Percentiles rank a stretch among this genome's conserved stretches.
Evolutionary conservation across 129 eudicot genomes (phyloP).

Genomic region (Artemisia annua): DNA sequence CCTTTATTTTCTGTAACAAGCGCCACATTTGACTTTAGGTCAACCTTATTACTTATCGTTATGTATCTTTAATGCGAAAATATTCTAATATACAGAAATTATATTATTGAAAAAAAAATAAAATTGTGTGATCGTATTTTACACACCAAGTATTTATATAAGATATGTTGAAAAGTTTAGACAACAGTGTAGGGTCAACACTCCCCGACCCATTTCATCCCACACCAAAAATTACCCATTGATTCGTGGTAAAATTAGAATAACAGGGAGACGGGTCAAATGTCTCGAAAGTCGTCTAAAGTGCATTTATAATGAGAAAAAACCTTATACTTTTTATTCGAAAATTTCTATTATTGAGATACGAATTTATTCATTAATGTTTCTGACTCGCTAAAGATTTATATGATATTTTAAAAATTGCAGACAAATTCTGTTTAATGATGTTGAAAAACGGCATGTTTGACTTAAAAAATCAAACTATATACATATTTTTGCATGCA

Average conservation of each 20-base stretch:
- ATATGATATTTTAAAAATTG: neutral
- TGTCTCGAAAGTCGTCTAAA: neutral
- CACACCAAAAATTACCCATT: no score
- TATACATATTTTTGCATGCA: no score
- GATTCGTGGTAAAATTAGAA: neutral
- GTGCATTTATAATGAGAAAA: neutral
- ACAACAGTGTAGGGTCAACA: no score
- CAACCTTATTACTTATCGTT: neutral
- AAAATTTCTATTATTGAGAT: neutral
- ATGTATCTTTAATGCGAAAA: neutral
- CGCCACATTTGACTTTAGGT: constrained; percentile 3
- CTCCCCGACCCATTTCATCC: no score
- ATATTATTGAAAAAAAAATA: no score
- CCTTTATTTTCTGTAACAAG: constrained; percentile 7
- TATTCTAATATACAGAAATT: no score
- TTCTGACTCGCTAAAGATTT: neutral
- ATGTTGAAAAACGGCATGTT: neutral
- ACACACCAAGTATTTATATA: no score
- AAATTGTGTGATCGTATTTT: no score
- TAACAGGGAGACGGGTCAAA: neutral
- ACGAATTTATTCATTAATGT: neutral
- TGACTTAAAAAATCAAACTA: no score
- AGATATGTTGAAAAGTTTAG: no score
- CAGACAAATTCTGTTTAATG: neutral
- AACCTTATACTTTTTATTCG: neutral